A percentile compares a stretch with the other conserved stretches of the same genome.
Evolutionary conservation across 1,139 yeast genomes (phyloP).

Genomic region (Pichia sp.): DNA sequence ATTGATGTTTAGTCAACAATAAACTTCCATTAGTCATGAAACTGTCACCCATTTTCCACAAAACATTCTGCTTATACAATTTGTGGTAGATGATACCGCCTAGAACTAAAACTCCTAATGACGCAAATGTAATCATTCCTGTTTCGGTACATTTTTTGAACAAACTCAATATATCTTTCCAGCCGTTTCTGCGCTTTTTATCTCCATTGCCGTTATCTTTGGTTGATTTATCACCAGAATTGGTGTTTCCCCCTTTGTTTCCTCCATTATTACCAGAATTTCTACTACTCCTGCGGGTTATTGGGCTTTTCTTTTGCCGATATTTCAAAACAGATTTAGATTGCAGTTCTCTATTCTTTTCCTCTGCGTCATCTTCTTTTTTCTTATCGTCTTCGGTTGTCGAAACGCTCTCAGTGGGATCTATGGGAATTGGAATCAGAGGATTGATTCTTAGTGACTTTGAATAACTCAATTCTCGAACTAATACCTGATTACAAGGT

Average conservation of each 20-base stretch:
- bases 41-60: conserved; percentile 57
- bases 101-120: conserved; percentile 58
- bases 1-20: conserved; percentile 36
- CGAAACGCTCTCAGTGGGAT: conserved; percentile 15
- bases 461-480: too few relatives aligned
- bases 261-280: too few relatives aligned
- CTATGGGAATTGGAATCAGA: conserved; percentile 23
- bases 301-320: too few relatives aligned
- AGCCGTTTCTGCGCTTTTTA: background rate
- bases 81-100: conserved; percentile 68
- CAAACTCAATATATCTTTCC: conserved; percentile 26
- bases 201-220: conserved; percentile 3
- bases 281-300: too few relatives aligned
- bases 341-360: too few relatives aligned
- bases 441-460: conserved; percentile 22
- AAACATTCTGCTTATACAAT: conserved; percentile 50
- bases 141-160: conserved; percentile 57
- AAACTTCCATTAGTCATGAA: conserved; percentile 52
- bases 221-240: conserved; percentile 5
- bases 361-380: conserved; percentile 3
- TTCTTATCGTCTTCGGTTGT: conserved; percentile 6
- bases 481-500: too few relatives aligned
- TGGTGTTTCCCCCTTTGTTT: background rate
- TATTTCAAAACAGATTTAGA: too few relatives aligned
- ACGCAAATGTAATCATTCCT: conserved; percentile 67